Evolutionary conservation across 148 eudicot species (phyloP), one percentile per base, ranked within the genome.

Genomic region (Dysphania ambrosioides): DNA sequence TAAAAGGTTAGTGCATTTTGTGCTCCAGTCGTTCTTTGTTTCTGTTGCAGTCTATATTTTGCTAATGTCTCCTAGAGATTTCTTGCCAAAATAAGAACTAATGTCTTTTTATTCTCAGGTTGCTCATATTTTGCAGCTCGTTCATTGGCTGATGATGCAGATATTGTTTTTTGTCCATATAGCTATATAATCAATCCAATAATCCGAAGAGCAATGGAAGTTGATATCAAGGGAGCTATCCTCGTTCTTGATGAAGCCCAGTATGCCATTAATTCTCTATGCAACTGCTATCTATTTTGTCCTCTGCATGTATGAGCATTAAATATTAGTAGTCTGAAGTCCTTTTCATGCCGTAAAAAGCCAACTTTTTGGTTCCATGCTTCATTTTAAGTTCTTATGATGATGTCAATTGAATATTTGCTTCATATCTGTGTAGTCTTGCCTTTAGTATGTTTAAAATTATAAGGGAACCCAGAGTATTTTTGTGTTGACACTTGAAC

Each of bases 191-290:
- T 92, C 59, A 95, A 88, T 87, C 96, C 99, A 63, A 70, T 89
- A 53, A 81, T 92, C 21, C 84, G 99, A 53, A 88, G 86, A 77
- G 99, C 96, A 68, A 92, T 95, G 99, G 99, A 92, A 78, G 83
- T 92, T 51, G 88, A 92, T 76, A 87, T 95, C 71, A 75, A 73
- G 70, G 91, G 92, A 59, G 87, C 96, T 59, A 80, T 92, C 72
- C 77, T 95, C 47, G 87, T 95, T 86, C 90, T 95, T 73, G 99
- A 95, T 76, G 99, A 95, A 86, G 99, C 99, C 26, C 99, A 95
- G 99, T 95, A 92, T 79, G 97, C 80, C 67, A 71, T 69, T 24
- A 57, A 26, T 11, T 70, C 71, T 65, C 30, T 60, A 55, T 18
- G 66, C 21, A 47, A 42, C 59, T 59, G 72, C 42, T 49, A 13